These are phyloP conservation scores for Trypanosoma boissoni DNA, from an alignment of 208 protist species.

Conservation along the genomic window DNA sequence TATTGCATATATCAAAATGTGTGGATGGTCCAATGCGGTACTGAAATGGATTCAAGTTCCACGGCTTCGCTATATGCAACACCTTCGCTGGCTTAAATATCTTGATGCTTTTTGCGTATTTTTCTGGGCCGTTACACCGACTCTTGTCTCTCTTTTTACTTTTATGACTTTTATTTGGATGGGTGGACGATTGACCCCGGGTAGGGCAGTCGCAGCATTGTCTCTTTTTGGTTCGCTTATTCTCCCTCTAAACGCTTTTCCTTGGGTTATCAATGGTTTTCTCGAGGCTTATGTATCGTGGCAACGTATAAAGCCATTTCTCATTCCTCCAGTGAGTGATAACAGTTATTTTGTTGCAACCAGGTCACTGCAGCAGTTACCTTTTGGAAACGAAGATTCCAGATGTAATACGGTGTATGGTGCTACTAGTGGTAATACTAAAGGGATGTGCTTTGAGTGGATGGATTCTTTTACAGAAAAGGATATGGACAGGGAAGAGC, in stretches of 20 bases:
- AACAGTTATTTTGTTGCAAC: not conserved
- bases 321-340: not conserved
- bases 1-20: conserved; percentile 30
- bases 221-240: conserved; percentile 27
- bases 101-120: conserved; percentile 35
- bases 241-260: conserved; percentile 31
- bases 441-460: too few relatives aligned
- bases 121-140: conserved; percentile 33
- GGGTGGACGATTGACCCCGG: conserved; percentile 25
- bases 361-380: too few relatives aligned
- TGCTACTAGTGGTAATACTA: too few relatives aligned
- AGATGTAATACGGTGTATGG: too few relatives aligned
- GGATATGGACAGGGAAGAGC: too few relatives aligned
- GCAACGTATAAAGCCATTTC: conserved; percentile 19
- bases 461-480: too few relatives aligned
- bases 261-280: conserved; percentile 32
- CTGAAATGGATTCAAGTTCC: conserved; percentile 20
- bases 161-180: conserved; percentile 30
- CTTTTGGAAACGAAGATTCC: too few relatives aligned
- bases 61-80: conserved; percentile 20
- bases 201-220: conserved; percentile 25
- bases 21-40: conserved; percentile 17
- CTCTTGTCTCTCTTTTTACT: conserved; percentile 30
- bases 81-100: conserved; percentile 31
- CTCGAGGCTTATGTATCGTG: conserved; percentile 32